These are phyloP conservation scores for Kodamaea nitidulidarum DNA, from an alignment of 805 yeast species.

Conservation along the genomic window DNA sequence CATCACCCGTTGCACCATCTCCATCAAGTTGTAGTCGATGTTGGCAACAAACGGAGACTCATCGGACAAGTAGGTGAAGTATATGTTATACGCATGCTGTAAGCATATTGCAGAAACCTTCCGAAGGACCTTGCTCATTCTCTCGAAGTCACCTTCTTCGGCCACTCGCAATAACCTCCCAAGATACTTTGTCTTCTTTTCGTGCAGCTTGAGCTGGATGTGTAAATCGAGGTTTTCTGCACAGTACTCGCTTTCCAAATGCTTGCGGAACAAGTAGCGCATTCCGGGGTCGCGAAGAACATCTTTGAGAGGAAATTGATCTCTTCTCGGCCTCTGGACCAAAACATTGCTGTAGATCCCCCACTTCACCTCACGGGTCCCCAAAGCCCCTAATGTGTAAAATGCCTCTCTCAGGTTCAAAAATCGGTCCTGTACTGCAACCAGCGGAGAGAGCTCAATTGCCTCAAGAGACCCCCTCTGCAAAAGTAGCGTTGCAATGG, in stretches of 20 bases:
- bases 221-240: conserved; percentile 75
- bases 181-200: conserved; percentile 42
- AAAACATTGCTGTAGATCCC: conserved; percentile 1
- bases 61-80: conserved; percentile 57
- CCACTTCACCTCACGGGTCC: conserved; percentile 40
- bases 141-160: not conserved
- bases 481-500: conserved; percentile 49
- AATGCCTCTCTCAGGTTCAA: conserved; percentile 33
- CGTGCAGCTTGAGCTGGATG: conserved; percentile 51
- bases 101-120: conserved; percentile 51
- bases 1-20: conserved; percentile 30
- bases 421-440: conserved; percentile 23
- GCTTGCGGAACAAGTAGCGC: conserved; percentile 61
- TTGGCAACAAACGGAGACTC: conserved; percentile 72
- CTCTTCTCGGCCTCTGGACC: not conserved
- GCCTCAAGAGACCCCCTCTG: conserved; percentile 46
- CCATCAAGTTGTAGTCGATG: conserved; percentile 52
- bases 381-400: conserved; percentile 42
- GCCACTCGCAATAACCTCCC: conserved; percentile 27
- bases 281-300: conserved; percentile 72
- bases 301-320: conserved; percentile 26
- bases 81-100: conserved; percentile 60
- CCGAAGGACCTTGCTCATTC: conserved; percentile 10
- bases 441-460: conserved; percentile 34
- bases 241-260: conserved; percentile 61